Evolutionary conservation across 2,329 filamentous ascomycete species (phyloP).

Genomic region (Ophiostoma himal-ulmi): DNA sequence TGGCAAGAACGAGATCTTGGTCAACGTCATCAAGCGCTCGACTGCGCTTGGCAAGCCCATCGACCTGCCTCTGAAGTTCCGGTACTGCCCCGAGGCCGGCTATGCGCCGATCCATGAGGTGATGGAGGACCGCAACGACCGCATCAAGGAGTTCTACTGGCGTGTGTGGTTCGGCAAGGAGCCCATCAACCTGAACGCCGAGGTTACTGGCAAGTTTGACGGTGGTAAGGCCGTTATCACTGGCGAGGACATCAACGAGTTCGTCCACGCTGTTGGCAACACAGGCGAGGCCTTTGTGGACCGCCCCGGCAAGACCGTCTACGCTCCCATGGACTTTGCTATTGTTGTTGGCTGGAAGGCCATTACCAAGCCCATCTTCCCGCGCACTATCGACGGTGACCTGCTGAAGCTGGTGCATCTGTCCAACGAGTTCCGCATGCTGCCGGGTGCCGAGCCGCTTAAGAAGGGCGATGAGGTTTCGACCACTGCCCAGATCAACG

Average conservation of each 20-base stretch:
- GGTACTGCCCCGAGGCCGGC: conserved; percentile 88
- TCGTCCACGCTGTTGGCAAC: conserved; percentile 98
- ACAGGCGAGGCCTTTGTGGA: conserved; percentile 97
- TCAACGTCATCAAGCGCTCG: conserved; percentile 89
- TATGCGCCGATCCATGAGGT: conserved; percentile 97
- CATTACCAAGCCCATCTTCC: conserved; percentile 99
- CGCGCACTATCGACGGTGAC: conserved; percentile 90
- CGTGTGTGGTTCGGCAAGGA: conserved; percentile 93
- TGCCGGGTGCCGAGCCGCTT: conserved; percentile 86
- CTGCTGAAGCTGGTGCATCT: conserved; percentile 92
- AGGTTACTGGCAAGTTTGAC: conserved; percentile 82
- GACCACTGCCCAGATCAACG: conserved; percentile 93
- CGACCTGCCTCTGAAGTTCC: conserved; percentile 81
- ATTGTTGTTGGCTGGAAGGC: conserved; percentile 99
- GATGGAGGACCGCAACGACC: conserved; percentile 92
- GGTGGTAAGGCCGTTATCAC: conserved; percentile 84
- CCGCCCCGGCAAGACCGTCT: conserved; percentile 86
- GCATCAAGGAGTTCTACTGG: conserved; percentile 99
- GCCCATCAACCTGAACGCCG: conserved; percentile 71
- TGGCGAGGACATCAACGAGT: conserved; percentile 91
- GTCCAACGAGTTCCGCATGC: conserved; percentile 97
- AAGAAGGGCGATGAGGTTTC: conserved; percentile 92
- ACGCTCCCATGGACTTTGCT: conserved; percentile 96
- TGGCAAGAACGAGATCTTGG: conserved; percentile 70
- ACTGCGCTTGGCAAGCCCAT: conserved; percentile 77